These are phyloP conservation scores for Cyclanthera cordifolia DNA, from an alignment of 306 rosid species.

Conservation along the genomic window DNA sequence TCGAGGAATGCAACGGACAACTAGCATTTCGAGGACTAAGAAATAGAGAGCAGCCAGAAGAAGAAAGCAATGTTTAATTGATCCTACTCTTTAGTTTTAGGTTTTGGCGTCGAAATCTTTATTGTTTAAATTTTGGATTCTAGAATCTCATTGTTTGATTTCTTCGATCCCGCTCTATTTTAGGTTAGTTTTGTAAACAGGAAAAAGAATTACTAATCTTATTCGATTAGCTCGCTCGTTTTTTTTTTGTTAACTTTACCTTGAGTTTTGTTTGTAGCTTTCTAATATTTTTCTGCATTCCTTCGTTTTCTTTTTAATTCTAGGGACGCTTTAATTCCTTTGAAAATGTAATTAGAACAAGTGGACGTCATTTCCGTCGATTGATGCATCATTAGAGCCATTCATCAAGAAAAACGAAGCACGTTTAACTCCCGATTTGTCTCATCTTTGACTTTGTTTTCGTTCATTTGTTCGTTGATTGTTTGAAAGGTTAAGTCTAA, in stretches of 20 bases:
- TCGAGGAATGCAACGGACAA: neutral
- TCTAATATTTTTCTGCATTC: neutral
- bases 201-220: neutral
- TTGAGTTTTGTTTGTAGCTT: neutral
- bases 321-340: neutral
- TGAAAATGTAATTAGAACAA: neutral
- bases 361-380: neutral
- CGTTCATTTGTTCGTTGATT: neutral
- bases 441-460: neutral
- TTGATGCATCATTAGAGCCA: neutral
- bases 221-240: neutral
- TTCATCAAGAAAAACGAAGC: neutral
- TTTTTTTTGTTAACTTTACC: neutral
- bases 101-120: constrained; percentile 23
- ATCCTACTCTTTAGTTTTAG: constrained; percentile 26
- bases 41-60: neutral
- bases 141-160: constrained; percentile 10
- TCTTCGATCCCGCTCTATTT: neutral
- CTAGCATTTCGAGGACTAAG: neutral
- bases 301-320: neutral
- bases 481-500: neutral
- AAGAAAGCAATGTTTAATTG: constrained; percentile 20
- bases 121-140: constrained; percentile 3
- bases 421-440: neutral
- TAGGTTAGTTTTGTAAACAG: neutral